Base-by-base conservation (phyloP, 352 stramenopile species). In the Phytophthora cactorum region DNA sequence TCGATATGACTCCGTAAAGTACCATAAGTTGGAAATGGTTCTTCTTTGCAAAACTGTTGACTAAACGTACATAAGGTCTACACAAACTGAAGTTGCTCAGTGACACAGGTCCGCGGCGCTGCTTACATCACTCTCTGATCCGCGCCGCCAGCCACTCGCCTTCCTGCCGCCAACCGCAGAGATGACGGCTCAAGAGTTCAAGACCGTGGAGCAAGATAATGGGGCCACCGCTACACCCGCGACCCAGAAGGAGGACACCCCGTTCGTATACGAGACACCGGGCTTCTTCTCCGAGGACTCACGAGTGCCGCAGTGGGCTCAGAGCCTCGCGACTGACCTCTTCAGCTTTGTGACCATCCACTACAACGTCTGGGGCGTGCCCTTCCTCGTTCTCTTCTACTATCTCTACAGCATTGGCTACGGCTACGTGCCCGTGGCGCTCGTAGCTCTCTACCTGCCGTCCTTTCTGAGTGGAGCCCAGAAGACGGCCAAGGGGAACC, bases 291-390 rank as follows among this genome's bases (percentile, higher is more conserved):
- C 53, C 22, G 61, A 77, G 31, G 68, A 68, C 65, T 82, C 66
- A 31, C 54, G 52, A 27, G 66, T 83, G 62, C 81, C 82, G 1
- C 56, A 59, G 51, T 88, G 80, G 82, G 54, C 78, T 53, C 82
- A 87, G 57, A 61, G 29, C 27, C 32, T 78, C 31, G 44, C 75
- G 34, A 72, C 69, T 1, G 77, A 89, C 47, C 43, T 76, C 44
- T 89, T 89, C 59, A 74, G 72, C 68, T 88, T 91, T 63, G 66
- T 88, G 38, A 78, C 70, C 56, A 87, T 91, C 74, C 85, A 93
- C 68, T 93, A 93, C 79, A 90, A 90, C 63, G 52, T 90, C 28
- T 93, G 81, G 81, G 59, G 68, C 17, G 52, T 79, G n/a, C 75
- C 78, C 0, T 81, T 84, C 39, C 27, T 81, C 28, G 70, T 73